Evolutionary conservation across 306 rosid genomes (phyloP).

Genomic region (Cucurbita moschata): DNA sequence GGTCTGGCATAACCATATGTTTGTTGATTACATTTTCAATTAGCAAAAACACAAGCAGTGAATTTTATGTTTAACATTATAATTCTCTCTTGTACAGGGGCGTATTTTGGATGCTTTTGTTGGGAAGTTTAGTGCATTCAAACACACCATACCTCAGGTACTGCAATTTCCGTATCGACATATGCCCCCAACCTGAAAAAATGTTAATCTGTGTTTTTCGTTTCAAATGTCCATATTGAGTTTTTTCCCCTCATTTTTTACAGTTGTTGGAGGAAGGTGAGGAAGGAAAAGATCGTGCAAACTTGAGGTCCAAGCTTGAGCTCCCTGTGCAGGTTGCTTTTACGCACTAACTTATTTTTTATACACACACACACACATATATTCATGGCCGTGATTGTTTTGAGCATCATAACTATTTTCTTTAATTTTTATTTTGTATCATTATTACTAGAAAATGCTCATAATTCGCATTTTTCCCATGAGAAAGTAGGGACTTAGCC

Average conservation of each 20-base stretch:
- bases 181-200: neutral
- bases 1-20: conserved; percentile 36
- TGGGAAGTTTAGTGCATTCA: conserved; percentile 93
- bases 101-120: conserved; percentile 96
- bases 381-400: neutral
- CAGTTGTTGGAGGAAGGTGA: conserved; percentile 94
- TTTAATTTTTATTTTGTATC: neutral
- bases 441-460: neutral
- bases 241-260: conserved; percentile 4
- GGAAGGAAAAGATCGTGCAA: conserved; percentile 85
- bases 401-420: neutral
- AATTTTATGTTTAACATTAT: conserved; percentile 13
- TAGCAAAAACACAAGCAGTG: neutral
- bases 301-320: conserved; percentile 92
- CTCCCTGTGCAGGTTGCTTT: conserved; percentile 91
- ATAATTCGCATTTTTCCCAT: neutral
- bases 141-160: conserved; percentile 96
- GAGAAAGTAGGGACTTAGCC: neutral
- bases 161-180: neutral
- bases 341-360: neutral
- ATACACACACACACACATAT: neutral
- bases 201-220: neutral
- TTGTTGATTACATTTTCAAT: neutral
- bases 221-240: conserved; percentile 11
- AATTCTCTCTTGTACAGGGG: conserved; percentile 41